Base-by-base conservation (phyloP, 2,329 filamentous ascomycete genomes). In the Cladophialophora carrionii region DNA sequence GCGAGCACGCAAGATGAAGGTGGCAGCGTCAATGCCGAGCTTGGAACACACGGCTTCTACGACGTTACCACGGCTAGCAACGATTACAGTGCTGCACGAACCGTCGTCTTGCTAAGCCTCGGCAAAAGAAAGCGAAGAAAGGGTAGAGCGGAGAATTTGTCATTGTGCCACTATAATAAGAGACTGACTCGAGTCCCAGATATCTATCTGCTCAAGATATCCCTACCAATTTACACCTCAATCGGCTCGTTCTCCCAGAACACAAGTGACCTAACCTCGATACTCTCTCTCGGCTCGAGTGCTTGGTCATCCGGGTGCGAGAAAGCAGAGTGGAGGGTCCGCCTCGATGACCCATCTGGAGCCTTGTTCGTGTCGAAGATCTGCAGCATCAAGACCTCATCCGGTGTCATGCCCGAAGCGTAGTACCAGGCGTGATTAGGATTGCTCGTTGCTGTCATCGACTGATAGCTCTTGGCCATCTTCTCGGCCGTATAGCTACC, bases 391-490 rank as follows among this genome's bases (percentile, higher is more conserved):
- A 26, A 53, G 8, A 37, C 61, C 56, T 64, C 61, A 12, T 64
- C 61, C 22, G 61, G 55, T 24, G 55, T 59, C 61, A 59, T 58
- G 6, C 24, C 56, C 20, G 55, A 61, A 10, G 61, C 61, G n/a
- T 53, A 64, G 37, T 64, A 60, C 61, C 61, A 64, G 14, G 34
- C 20, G 10, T 64, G 61, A 4, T 52, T n/a, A 2, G 61, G 61
- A 29, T 54, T 65, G 41, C 17, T 10, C 22, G 26, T 61, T 12
- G 49, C 87, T 10, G 17, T 51, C n/a, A 22, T n/a, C 22, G 22
- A 20, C 48, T 51, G 48, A 24, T 20, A 51, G n/a, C 22, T 20
- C 48, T 51, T 26, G 48, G 48, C 48, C n/a, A 26, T 22, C 22
- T 22, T 20, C 9, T 51, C 48, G n/a, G 17, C 48, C 3, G 22